A percentile compares a stretch with the other conserved stretches of the same genome.
phyloP scores from a whole-genome alignment of 192 early-diverging fungal species.

The Backusella liffmaniae region DNA sequence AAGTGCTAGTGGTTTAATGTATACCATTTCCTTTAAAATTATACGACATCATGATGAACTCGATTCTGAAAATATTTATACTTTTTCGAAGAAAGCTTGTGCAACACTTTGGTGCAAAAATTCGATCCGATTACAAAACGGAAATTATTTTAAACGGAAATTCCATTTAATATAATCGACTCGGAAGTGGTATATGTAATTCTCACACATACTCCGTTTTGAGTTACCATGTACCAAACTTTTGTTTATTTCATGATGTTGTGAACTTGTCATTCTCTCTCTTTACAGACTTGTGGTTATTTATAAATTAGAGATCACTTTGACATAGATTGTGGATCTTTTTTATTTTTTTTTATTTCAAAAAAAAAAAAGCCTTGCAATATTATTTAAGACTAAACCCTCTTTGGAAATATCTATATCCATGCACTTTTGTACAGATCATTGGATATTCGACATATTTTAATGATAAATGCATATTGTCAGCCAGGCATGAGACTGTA shows the following conservation, averaged over 20 bases:
- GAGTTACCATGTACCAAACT: background rate
- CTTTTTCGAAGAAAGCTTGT: conserved; percentile 8
- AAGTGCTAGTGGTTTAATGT: background rate
- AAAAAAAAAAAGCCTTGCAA: background rate
- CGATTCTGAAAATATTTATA: background rate
- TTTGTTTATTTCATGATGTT: background rate
- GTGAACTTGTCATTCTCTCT: too few species aligned
- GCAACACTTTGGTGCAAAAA: background rate
- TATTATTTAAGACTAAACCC: background rate
- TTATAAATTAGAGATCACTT: too few species aligned
- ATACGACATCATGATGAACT: background rate
- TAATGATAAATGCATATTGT: background rate
- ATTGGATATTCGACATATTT: background rate
- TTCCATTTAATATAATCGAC: background rate
- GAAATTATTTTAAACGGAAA: background rate
- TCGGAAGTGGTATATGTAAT: background rate
- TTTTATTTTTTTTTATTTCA: background rate
- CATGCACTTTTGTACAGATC: background rate
- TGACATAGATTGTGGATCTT: background rate
- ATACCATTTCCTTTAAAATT: background rate
- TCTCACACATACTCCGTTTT: background rate
- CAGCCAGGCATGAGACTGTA: background rate
- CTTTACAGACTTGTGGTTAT: too few species aligned
- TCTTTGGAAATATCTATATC: background rate
- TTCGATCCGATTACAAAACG: background rate